Percentiles rank a stretch among this genome's conserved stretches.
Conservation (phyloP, 768 basidiomycete genomes). For the Boletus tomentosulus region DNA sequence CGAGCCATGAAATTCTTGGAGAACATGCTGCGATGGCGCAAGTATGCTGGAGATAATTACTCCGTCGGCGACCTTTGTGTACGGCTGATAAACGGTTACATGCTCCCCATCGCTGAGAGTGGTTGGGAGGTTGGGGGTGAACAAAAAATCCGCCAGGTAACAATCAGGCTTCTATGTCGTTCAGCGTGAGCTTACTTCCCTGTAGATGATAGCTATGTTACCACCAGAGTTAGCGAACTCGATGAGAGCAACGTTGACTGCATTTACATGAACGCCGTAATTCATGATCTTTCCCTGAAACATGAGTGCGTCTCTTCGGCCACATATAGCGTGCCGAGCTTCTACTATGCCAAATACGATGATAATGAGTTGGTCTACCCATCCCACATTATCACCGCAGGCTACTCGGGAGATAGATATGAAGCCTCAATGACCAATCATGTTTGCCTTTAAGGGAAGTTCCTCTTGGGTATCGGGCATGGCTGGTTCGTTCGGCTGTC, state of each 20-base stretch:
- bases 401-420: constrained; percentile 39
- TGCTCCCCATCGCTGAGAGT: constrained; percentile 62
- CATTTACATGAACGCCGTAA: constrained; percentile 7
- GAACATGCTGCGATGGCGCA: constrained; percentile 75
- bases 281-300: constrained; percentile 4
- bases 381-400: constrained; percentile 38
- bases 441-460: constrained; percentile 11
- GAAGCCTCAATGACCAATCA: constrained; percentile 57
- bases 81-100: constrained; percentile 52
- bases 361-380: constrained; percentile 34
- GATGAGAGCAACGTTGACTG: constrained; percentile 15
- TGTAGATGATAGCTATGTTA: constrained; percentile 21
- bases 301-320: constrained; percentile 6
- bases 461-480: constrained; percentile 6
- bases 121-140: constrained; percentile 90
- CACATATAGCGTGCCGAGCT: constrained; percentile 17
- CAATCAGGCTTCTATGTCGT: constrained; percentile 1
- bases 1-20: constrained; percentile 67
- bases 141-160: constrained; percentile 57
- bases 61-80: constrained; percentile 52
- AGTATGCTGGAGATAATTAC: constrained; percentile 59
- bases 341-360: constrained; percentile 24
- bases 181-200: constrained; percentile 4
- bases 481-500: constrained; percentile 73
- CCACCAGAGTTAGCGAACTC: constrained; percentile 25